Percentiles rank a stretch among this genome's conserved stretches.
These are phyloP conservation scores for Boletus bicolor DNA, from an alignment of 768 basidiomycete genomes.

Conservation along the genomic window DNA sequence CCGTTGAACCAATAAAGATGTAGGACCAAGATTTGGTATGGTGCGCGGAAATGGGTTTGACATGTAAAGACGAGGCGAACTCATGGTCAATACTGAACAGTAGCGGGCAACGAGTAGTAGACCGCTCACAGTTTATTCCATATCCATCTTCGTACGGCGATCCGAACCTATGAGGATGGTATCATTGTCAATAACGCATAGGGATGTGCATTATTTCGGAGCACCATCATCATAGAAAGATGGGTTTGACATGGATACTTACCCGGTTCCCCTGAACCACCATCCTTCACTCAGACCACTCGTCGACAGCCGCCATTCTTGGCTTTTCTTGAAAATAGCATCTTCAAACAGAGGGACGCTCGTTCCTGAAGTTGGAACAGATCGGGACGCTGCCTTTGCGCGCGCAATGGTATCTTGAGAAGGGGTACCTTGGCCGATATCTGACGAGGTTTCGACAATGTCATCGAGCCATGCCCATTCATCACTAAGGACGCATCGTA, in stretches of 20 bases:
- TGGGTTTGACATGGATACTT: conserved; percentile 15
- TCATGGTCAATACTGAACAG: background rate
- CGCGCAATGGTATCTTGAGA: background rate
- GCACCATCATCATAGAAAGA: background rate
- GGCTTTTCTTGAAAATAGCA: conserved; percentile 65
- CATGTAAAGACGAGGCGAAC: background rate
- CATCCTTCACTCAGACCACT: conserved; percentile 86
- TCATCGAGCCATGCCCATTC: conserved; percentile 29
- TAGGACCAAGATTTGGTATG: background rate
- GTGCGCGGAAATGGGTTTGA: background rate
- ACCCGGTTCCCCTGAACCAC: conserved; percentile 87
- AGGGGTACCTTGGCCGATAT: conserved; percentile 2
- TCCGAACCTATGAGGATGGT: conserved; percentile 58
- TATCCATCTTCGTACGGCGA: conserved; percentile 81
- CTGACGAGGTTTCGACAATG: background rate
- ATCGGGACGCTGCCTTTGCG: background rate
- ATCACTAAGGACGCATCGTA: conserved; percentile 57
- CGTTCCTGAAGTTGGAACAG: background rate
- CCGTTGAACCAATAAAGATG: background rate
- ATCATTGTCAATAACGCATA: conserved; percentile 5
- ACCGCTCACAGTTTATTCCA: conserved; percentile 81
- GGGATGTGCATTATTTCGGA: background rate
- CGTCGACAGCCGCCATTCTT: conserved; percentile 86
- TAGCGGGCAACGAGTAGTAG: background rate
- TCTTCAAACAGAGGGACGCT: conserved; percentile 66